Conservation (phyloP, 257 asterid species). For the Solanum tarijense region DNA sequence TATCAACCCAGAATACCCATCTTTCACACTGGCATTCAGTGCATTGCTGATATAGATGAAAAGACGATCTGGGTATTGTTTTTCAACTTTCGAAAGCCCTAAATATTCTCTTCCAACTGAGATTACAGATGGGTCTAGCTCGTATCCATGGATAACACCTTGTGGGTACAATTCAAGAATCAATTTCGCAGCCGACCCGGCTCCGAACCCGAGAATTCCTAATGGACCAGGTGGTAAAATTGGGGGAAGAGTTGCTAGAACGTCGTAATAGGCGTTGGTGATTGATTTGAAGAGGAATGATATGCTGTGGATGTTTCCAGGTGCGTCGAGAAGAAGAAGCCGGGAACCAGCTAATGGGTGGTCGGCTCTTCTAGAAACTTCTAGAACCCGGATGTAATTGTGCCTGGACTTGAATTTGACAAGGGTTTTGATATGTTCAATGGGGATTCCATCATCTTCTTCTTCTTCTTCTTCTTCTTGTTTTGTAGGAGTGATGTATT, state of each 20-base stretch:
- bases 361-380: slow-evolving; percentile 76
- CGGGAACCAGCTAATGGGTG: slow-evolving; percentile 82
- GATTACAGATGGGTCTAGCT: slow-evolving; percentile 69
- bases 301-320: slow-evolving; percentile 96
- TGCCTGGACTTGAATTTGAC: slow-evolving; percentile 75
- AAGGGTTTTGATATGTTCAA: slow-evolving; percentile 58
- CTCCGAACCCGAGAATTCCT: slow-evolving; percentile 85
- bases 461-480: slow-evolving; percentile 2
- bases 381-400: slow-evolving; percentile 74
- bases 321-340: slow-evolving; percentile 74
- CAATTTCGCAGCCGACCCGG: slow-evolving; percentile 64
- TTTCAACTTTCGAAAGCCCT: slow-evolving; percentile 57
- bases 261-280: slow-evolving; percentile 70
- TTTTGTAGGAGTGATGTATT: background rate
- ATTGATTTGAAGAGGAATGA: slow-evolving; percentile 52
- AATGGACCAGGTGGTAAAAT: slow-evolving; percentile 77
- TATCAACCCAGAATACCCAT: slow-evolving; percentile 60
- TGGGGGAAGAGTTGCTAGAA: slow-evolving; percentile 77
- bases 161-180: slow-evolving; percentile 53
- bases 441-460: slow-evolving; percentile 52
- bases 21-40: slow-evolving; percentile 25
- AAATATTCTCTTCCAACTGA: slow-evolving; percentile 70
- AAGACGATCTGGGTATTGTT: slow-evolving; percentile 35
- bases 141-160: slow-evolving; percentile 60
- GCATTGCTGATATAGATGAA: slow-evolving; percentile 59